phyloP scores from a whole-genome alignment of 768 basidiomycete genomes.

The Tephrocybe sp. region DNA sequence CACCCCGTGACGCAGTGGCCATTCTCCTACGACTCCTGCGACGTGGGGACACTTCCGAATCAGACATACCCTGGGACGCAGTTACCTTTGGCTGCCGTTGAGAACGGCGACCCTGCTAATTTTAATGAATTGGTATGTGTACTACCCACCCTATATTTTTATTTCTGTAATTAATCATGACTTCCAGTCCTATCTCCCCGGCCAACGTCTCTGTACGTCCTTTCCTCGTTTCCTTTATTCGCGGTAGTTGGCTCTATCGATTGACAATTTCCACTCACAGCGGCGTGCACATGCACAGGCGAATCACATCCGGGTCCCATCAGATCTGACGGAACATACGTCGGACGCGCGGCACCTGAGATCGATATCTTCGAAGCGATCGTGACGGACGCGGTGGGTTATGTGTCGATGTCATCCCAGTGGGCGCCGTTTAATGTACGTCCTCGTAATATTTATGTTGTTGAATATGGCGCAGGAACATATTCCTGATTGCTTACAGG shows the following conservation, averaged over 20 bases:
- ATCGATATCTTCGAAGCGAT: constrained; percentile 70
- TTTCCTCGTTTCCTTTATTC: neutral
- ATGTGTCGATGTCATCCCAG: constrained; percentile 55
- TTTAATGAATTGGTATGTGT: constrained; percentile 35
- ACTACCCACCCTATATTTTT: neutral
- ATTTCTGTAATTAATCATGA: neutral
- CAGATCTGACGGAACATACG: constrained; percentile 49
- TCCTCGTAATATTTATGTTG: constrained; percentile 32
- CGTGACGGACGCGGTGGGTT: constrained; percentile 26
- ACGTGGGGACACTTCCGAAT: constrained; percentile 78
- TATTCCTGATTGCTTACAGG: constrained; percentile 49
- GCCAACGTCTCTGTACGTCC: constrained; percentile 42
- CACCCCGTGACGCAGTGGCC: constrained; percentile 65
- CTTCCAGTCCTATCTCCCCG: constrained; percentile 64
- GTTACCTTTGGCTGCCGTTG: constrained; percentile 47
- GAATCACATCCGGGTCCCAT: constrained; percentile 45
- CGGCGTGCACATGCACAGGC: constrained; percentile 42
- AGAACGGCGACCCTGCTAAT: constrained; percentile 42
- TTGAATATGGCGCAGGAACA: constrained; percentile 22
- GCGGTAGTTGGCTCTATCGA: too few relatives aligned
- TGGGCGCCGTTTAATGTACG: constrained; percentile 63
- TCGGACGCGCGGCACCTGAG: constrained; percentile 68
- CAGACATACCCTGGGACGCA: constrained; percentile 64
- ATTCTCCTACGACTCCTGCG: constrained; percentile 72
- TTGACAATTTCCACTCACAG: constrained; percentile 14